These are phyloP conservation scores for Syzygium syzygioides DNA, from an alignment of 441 rosid genomes.

Conservation along the genomic window DNA sequence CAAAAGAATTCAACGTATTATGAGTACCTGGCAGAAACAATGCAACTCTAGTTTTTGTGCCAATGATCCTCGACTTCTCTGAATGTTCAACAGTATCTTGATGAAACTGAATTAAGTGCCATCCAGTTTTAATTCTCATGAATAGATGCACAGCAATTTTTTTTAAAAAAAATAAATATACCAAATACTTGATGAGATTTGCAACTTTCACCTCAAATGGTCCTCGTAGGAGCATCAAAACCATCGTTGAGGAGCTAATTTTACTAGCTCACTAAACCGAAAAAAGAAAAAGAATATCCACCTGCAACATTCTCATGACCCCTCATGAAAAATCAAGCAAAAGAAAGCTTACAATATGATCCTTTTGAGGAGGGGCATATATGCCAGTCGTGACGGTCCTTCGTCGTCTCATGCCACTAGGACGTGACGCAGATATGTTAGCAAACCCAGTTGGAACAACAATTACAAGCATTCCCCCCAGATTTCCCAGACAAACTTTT, in stretches of 20 bases:
- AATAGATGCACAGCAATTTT: neutral
- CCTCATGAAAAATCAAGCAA: neutral
- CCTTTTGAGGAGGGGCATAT: conserved; percentile 70
- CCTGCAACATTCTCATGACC: neutral
- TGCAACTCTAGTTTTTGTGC: neutral
- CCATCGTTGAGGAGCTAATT: neutral
- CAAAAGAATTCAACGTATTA: no score
- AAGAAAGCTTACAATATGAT: conserved; percentile 61
- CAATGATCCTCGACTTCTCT: neutral
- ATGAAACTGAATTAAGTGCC: neutral
- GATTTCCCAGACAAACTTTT: conserved; percentile 82
- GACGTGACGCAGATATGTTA: conserved; percentile 45
- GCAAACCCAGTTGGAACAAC: conserved; percentile 66
- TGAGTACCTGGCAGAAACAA: neutral
- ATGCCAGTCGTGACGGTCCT: conserved; percentile 61
- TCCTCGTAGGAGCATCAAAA: neutral
- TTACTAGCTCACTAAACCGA: neutral
- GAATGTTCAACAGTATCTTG: neutral
- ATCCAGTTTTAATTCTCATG: neutral
- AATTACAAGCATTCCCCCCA: conserved; percentile 69
- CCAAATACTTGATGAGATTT: neutral
- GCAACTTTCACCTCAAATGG: neutral
- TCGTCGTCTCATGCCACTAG: conserved; percentile 40
- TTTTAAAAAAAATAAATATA: neutral
- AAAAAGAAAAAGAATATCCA: neutral